phyloP scores from a whole-genome alignment of 176 grass and related monocot genomes.

The Avena sativa region DNA sequence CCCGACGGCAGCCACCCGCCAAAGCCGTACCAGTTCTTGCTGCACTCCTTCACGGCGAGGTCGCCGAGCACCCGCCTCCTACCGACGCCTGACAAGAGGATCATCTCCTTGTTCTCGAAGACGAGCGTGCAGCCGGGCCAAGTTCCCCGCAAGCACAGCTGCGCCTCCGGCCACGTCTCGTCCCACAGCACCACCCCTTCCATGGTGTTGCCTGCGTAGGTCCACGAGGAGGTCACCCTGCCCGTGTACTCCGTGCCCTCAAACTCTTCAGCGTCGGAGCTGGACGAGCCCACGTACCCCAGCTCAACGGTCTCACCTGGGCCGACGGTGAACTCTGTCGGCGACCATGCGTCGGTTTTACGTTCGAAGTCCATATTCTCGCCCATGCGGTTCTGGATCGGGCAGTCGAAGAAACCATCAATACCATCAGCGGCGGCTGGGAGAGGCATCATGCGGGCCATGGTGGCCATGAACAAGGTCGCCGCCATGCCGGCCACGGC shows the following conservation, averaged over 20 bases:
- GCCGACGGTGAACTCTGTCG: not conserved
- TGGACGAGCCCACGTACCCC: not conserved
- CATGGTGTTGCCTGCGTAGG: constrained; percentile 7
- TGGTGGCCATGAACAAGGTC: too few species aligned
- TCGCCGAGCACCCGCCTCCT: not conserved
- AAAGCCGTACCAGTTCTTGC: not conserved
- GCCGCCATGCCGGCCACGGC: too few species aligned
- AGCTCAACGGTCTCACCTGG: not conserved
- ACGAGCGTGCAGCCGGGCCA: not conserved
- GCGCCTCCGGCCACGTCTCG: not conserved
- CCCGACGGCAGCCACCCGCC: not conserved
- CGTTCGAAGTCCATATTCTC: not conserved
- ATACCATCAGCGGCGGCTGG: too few species aligned
- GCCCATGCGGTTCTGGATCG: not conserved
- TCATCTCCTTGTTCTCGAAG: constrained; percentile 14
- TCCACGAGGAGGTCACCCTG: not conserved
- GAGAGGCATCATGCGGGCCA: too few species aligned
- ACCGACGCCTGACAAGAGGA: not conserved
- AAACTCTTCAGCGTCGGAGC: not conserved
- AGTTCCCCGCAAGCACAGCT: not conserved
- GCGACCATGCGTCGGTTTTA: not conserved
- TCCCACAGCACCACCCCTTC: not conserved
- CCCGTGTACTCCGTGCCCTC: not conserved
- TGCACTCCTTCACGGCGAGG: constrained; percentile 24
- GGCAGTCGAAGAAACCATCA: not conserved